These are phyloP conservation scores for Stylonectria norvegica DNA, from an alignment of 2,329 filamentous ascomycete genomes.

Conservation along the genomic window DNA sequence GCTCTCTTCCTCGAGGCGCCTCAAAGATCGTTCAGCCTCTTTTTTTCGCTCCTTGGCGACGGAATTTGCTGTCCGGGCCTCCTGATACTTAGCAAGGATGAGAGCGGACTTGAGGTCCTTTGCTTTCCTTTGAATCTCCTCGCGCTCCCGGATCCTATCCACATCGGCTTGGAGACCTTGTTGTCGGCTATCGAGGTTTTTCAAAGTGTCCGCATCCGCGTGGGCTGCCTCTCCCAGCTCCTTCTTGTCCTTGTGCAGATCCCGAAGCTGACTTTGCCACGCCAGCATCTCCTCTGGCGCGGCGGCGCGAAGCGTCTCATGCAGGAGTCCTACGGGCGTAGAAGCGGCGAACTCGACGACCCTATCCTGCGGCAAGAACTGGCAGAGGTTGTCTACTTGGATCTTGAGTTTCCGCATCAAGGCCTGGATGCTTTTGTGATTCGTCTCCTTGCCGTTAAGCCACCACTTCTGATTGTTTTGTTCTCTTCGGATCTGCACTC, in stretches of 20 bases:
- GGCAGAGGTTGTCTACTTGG: conserved; percentile 95
- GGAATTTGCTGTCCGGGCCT: conserved; percentile 45
- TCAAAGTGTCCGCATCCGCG: conserved; percentile 59
- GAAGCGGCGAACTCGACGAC: conserved; percentile 90
- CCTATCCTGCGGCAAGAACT: conserved; percentile 93
- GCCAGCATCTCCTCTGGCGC: conserved; percentile 76
- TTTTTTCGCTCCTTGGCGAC: conserved; percentile 55
- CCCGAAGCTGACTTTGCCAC: conserved; percentile 73
- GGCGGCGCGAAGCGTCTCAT: conserved; percentile 84
- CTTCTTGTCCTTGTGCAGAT: conserved; percentile 65
- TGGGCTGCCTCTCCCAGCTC: conserved; percentile 55
- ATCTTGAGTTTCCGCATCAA: conserved; percentile 74
- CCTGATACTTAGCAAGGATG: conserved; percentile 62
- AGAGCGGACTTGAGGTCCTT: conserved; percentile 62
- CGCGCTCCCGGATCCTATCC: conserved; percentile 73
- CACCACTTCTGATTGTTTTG: conserved; percentile 79
- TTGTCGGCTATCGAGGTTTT: conserved; percentile 69
- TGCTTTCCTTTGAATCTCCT: conserved; percentile 62
- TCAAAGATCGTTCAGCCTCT: conserved; percentile 54
- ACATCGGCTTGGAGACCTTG: conserved; percentile 75
- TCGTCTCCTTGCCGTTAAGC: conserved; percentile 63
- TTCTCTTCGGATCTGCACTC: conserved; percentile 73
- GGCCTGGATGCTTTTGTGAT: conserved; percentile 61
- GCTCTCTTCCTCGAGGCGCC: conserved; percentile 53
- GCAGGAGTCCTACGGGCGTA: conserved; percentile 74